These are phyloP conservation scores for Leccinum subtestaceum DNA, from an alignment of 768 basidiomycete species.

Conservation along the genomic window DNA sequence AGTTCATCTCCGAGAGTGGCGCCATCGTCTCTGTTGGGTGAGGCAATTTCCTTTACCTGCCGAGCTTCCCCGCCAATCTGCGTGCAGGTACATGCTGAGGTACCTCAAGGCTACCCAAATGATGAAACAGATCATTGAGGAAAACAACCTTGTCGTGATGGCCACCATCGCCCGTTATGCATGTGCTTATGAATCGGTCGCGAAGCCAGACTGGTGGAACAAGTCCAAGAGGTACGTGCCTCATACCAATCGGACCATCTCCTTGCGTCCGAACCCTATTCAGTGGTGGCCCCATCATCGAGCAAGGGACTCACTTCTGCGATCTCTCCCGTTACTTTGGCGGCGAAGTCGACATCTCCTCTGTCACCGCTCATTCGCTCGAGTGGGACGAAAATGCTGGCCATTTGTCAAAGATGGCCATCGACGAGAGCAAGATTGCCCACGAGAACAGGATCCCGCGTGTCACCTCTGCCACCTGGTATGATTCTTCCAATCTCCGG, in stretches of 20 bases:
- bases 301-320: constrained; percentile 96
- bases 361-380: constrained; percentile 80
- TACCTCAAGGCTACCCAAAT: constrained; percentile 92
- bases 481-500: constrained; percentile 26
- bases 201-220: constrained; percentile 91
- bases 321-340: constrained; percentile 97
- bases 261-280: constrained; percentile 6
- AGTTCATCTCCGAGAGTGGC: constrained; percentile 62
- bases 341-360: constrained; percentile 85
- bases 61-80: not conserved
- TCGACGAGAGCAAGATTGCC: constrained; percentile 83
- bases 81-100: constrained; percentile 81
- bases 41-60: constrained; percentile 22
- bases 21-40: constrained; percentile 89
- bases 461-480: constrained; percentile 91
- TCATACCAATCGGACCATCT: not conserved
- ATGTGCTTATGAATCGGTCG: constrained; percentile 76
- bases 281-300: constrained; percentile 76
- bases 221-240: constrained; percentile 77
- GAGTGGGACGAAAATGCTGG: constrained; percentile 94
- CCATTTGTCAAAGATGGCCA: constrained; percentile 68
- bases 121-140: constrained; percentile 95
- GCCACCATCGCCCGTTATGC: constrained; percentile 94
- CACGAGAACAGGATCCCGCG: constrained; percentile 92
- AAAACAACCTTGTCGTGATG: constrained; percentile 95